These are phyloP conservation scores for Microbotryomycetes sp. DNA, from an alignment of 1,284 basidiomycete genomes.

Conservation along the genomic window DNA sequence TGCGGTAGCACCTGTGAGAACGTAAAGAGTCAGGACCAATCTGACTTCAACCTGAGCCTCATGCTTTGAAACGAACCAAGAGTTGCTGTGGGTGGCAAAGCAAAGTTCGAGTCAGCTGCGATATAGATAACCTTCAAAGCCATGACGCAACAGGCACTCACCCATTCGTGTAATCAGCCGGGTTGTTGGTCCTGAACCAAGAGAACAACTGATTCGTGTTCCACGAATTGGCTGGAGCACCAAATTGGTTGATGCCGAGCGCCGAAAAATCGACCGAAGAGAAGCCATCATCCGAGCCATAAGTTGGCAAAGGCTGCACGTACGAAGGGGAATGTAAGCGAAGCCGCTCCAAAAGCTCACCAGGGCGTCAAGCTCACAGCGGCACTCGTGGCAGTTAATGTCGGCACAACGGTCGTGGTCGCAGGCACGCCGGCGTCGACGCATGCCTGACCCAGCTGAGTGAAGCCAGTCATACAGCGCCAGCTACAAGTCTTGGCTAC, in stretches of 20 bases:
- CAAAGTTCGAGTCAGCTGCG: too few species aligned
- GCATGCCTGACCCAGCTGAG: background rate
- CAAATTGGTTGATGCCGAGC: background rate
- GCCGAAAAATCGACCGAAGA: background rate
- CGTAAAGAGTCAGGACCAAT: background rate
- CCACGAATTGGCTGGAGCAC: background rate
- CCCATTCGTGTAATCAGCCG: background rate
- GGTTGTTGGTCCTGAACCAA: conserved; percentile 3
- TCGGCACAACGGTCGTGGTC: background rate
- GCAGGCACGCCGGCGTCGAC: background rate
- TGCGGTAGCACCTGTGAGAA: background rate
- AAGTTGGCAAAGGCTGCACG: background rate
- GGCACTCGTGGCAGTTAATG: background rate
- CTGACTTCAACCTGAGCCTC: background rate
- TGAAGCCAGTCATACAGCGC: background rate
- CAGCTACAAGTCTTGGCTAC: background rate
- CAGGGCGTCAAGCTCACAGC: background rate
- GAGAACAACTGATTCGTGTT: background rate
- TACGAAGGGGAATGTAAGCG: background rate
- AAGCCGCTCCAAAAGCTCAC: too few species aligned
- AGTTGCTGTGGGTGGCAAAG: background rate
- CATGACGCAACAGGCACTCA: background rate
- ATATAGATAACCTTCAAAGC: too few species aligned
- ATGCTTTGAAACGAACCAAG: background rate
- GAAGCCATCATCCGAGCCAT: background rate